phyloP scores from a whole-genome alignment of 2,329 filamentous ascomycete species.

The Chaetomium sp. region DNA sequence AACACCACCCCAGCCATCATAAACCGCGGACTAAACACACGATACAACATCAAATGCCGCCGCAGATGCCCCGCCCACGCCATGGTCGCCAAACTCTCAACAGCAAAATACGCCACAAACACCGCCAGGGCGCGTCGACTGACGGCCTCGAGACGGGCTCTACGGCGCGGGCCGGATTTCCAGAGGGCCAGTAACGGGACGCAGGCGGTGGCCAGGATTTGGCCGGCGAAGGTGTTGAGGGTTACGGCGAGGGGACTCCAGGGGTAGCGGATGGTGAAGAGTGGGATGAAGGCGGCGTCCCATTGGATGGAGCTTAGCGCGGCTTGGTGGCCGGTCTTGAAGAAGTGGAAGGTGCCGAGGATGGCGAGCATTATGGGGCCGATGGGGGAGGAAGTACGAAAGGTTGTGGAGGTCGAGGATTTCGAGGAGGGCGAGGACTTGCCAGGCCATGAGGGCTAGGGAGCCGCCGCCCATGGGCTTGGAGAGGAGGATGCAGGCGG shows the following conservation, averaged over 20 bases:
- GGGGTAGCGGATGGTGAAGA: conserved; percentile 77
- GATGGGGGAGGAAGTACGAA: conserved; percentile 57
- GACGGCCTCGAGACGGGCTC: conserved; percentile 61
- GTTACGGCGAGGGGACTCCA: conserved; percentile 77
- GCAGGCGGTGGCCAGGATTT: conserved; percentile 72
- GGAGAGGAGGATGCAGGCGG: conserved; percentile 71
- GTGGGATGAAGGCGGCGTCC: conserved; percentile 89
- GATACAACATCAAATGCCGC: conserved; percentile 91
- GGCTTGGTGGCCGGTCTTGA: conserved; percentile 96
- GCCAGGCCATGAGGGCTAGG: conserved; percentile 76
- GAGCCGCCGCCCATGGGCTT: conserved; percentile 93
- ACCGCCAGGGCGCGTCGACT: conserved; percentile 64
- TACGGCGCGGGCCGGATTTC: conserved; percentile 76
- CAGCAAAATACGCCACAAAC: conserved; percentile 76
- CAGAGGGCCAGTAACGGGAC: conserved; percentile 80
- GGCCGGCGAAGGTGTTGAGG: conserved; percentile 83
- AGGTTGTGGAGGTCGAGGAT: conserved; percentile 55
- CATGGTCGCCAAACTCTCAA: conserved; percentile 77
- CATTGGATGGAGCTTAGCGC: conserved; percentile 84
- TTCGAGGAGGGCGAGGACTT: conserved; percentile 72
- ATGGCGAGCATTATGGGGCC: conserved; percentile 78
- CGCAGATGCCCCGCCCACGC: conserved; percentile 84
- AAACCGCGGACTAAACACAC: conserved; percentile 87
- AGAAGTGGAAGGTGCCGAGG: conserved; percentile 91
- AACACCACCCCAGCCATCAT: conserved; percentile 72